Base-by-base conservation (phyloP, 345 rosid species). In the Isatis tinctoria region DNA sequence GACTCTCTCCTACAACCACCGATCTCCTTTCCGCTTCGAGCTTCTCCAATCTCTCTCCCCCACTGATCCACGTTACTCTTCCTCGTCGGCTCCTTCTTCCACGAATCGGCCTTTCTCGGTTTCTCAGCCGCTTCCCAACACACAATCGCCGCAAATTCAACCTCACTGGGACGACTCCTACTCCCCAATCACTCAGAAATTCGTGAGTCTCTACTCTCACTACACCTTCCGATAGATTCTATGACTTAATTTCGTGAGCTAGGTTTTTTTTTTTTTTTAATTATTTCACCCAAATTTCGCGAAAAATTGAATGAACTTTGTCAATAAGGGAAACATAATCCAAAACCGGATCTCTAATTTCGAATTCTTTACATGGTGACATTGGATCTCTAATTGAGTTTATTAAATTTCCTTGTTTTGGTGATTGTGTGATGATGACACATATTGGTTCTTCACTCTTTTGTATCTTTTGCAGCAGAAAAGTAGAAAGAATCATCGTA, bases 1-100 rank as follows among this genome's bases (percentile, higher is more conserved):
- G 54, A 70, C 26, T 68, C 75, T 57, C 22, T 64, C 69, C 17
- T 47, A 80, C 8, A 61, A 60, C 28, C 75, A 70, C n/a, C 78
- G 79, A 6, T 66, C 89, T 10, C 85, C 83, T 40, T 78, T 82
- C 69, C 82, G 79, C 49, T 81, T 71, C 30, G 81, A 78, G 70
- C 47, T 81, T 24, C 83, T 81, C 56, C 78, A 75, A 26, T 74
- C 85, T 37, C 73, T 70, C 33, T 57, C 82, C 27, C 61, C 59
- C 10, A 41, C 66, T 3, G 73, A 74, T 61, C 84, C 72, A 4
- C 58, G 22, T 40, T 73, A 47, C 62, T 35, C 78, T 61, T 74
- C 67, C 11, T 52, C 57, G 3, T 3, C 30, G 0, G 32, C 69
- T 53, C 72, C 75, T 73, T 45, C 80, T 48, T 58, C 58, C 0